These are phyloP conservation scores for Pilatotrama ljubarskyi DNA, from an alignment of 768 basidiomycete species.

Conservation along the genomic window DNA sequence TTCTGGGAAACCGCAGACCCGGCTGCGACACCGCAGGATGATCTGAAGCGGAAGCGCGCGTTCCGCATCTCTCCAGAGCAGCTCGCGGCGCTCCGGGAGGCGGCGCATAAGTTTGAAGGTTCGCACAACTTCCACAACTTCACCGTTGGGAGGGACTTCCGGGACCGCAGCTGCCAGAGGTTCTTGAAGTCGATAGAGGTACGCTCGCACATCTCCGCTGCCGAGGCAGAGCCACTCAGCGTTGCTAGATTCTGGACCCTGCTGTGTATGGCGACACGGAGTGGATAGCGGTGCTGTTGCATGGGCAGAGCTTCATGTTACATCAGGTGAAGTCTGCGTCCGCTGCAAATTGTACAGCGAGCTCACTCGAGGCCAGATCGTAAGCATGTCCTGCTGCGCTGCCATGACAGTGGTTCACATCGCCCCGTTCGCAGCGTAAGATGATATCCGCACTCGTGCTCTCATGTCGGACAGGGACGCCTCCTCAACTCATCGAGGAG, in stretches of 20 bases:
- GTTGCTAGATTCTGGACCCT: conserved; percentile 72
- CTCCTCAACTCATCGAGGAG: conserved; percentile 72
- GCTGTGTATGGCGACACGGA: conserved; percentile 88
- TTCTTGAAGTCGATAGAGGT: conserved; percentile 89
- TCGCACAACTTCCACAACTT: conserved; percentile 99
- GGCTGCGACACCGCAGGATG: conserved; percentile 50
- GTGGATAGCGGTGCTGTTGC: conserved; percentile 91
- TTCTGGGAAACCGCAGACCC: conserved; percentile 59
- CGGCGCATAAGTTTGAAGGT: conserved; percentile 71
- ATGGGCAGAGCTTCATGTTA: conserved; percentile 98
- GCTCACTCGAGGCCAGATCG: conserved; percentile 17
- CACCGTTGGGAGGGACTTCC: conserved; percentile 84
- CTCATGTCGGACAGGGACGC: conserved; percentile 72
- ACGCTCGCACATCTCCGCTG: neutral
- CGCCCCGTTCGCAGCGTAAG: conserved; percentile 66
- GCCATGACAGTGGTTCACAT: conserved; percentile 18
- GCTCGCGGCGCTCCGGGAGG: conserved; percentile 54
- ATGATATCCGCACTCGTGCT: conserved; percentile 93
- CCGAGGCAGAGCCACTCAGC: neutral
- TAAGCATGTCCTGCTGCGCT: conserved; percentile 14
- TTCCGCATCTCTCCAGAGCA: conserved; percentile 65
- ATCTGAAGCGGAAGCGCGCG: conserved; percentile 61
- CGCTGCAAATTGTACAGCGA: neutral
- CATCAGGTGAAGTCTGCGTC: conserved; percentile 73
- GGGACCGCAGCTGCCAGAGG: conserved; percentile 80